Base-by-base conservation (phyloP, 1,139 yeast genomes). In the Pichia sp. region DNA sequence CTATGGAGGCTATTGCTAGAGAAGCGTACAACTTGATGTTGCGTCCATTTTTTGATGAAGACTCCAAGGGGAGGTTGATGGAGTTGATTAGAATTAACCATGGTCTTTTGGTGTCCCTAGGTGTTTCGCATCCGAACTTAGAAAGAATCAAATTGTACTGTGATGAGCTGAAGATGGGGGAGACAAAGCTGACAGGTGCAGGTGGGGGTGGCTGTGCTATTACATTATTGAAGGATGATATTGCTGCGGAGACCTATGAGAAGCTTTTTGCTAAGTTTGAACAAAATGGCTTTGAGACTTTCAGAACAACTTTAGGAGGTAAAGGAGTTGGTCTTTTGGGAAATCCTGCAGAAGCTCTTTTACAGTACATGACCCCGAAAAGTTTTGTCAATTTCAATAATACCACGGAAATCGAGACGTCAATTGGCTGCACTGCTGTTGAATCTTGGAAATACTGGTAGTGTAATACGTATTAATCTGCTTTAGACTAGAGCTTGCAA, bases 171-270 rank as follows among this genome's bases (percentile, higher is more conserved):
- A 67, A 74, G 1, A 71, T 93, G 38, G 99, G 99, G 6, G 84
- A 88, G 57, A 92, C 99, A 1, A 93, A 93, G 70, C 77, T 93
- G 58, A 93, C 99, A 0, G 99, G 99, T 46, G 99, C 99, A 0
- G 99, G 99, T 30, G 99, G 99, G 20, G 99, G 99, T 47, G 99
- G 99, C 1, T 93, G 99, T 74, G 96, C 97, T 20, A 86, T 95
- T 55, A 93, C 98, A 0, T 73, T 93, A 52, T 76, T 92, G 12
- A 75, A 81, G 51, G 85, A 81, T 51, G 76, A 75, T 10, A 71
- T 71, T 8, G 76, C 76, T 2, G 55, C 55, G n/a, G 64, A 61
- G 1, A 71, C 72, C 12, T 62, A 78, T 9, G 62, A 60, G 1
- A 60, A 67, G 16, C 54, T 68, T 50, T 68, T 67, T 16, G 55